Base-by-base conservation (phyloP, 2,329 filamentous ascomycete genomes). In the Bipolaris bicolor region DNA sequence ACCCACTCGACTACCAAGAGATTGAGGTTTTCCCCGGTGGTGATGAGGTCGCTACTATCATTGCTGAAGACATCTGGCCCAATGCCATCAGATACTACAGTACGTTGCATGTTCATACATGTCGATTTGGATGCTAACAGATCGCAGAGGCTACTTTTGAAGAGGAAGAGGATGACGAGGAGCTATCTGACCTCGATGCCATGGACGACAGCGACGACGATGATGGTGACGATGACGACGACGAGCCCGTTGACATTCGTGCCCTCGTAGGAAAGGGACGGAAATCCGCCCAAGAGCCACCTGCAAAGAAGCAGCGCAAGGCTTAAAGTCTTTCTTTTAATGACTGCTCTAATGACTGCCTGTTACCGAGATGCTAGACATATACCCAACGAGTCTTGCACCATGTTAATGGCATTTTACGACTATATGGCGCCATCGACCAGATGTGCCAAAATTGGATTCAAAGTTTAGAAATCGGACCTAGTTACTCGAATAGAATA, bases 71-170 rank as follows among this genome's bases (percentile, higher is more conserved):
- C 67, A 80, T 98, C 50, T 97, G 90, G 88, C 90, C 91, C 46
- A 87, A 88, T 62, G 94, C 93, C 56, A 88, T 96, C 76, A 91
- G 90, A 77, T 96, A 95, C 80, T 98, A 95, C 80, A 90, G 91
- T 95, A 81, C 79, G 90, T 85, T 2, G 15, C n/a, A 33, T 20
- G 9, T 1, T 10, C 22, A 18, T 16, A 5, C 15, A 5, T 9
- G 51, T 36, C 13, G 9, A 7, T 52, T n/a, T 11, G 48, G 9
- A 20, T 41, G 39, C 79, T 85, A 73, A 84, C 72, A 6, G 39
- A 10, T 39, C 53, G 44, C 63, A 76, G 73, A 74, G 57, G 58
- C 50, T 22, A 88, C 84, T 51, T 84, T 90, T 79, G 90, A 91
- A 44, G 87, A 65, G 15, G 63, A 66, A 13, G 61, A 62, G 33